phyloP scores from a whole-genome alignment of 2,329 filamentous ascomycete species.

The Pezicula carpinea region DNA sequence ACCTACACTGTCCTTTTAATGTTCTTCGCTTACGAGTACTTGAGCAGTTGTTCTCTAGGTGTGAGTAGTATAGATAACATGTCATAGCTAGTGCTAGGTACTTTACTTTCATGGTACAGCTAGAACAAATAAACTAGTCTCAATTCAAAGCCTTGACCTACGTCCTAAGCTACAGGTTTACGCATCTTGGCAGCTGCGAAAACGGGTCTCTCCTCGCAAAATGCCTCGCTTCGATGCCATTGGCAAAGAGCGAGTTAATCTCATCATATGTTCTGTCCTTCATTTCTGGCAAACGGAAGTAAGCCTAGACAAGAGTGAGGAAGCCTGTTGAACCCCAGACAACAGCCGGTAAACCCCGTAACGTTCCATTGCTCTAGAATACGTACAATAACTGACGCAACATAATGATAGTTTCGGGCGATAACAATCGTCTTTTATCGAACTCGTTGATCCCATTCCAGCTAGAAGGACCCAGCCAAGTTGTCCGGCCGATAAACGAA shows the following conservation, averaged over 20 bases:
- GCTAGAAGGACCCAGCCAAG: slow-evolving; percentile 31
- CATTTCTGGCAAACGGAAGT: slow-evolving; percentile 35
- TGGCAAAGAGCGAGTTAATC: slow-evolving; percentile 37
- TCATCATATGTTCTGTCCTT: slow-evolving; percentile 38
- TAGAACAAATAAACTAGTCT: no score
- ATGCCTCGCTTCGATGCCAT: slow-evolving; percentile 23
- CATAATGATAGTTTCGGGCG: slow-evolving; percentile 31
- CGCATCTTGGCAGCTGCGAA: background rate
- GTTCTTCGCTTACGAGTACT: no score
- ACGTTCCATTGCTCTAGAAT: slow-evolving; percentile 35
- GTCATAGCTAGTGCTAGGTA: no score
- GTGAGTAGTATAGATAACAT: no score
- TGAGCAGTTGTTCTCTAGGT: no score
- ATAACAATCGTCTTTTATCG: slow-evolving; percentile 25
- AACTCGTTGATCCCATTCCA: slow-evolving; percentile 31
- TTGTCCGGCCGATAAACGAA: slow-evolving; percentile 35
- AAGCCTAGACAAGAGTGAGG: slow-evolving; percentile 32
- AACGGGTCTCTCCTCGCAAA: slow-evolving; percentile 10
- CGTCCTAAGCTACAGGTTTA: background rate
- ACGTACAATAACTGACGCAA: slow-evolving; percentile 25
- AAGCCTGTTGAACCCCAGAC: slow-evolving; percentile 35
- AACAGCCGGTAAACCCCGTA: slow-evolving; percentile 41
- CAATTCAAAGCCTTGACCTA: no score
- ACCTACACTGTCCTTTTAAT: no score
- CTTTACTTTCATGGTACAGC: no score